Base-by-base conservation (phyloP, 1,284 basidiomycete genomes). In the Heterobasidion parviporum region DNA sequence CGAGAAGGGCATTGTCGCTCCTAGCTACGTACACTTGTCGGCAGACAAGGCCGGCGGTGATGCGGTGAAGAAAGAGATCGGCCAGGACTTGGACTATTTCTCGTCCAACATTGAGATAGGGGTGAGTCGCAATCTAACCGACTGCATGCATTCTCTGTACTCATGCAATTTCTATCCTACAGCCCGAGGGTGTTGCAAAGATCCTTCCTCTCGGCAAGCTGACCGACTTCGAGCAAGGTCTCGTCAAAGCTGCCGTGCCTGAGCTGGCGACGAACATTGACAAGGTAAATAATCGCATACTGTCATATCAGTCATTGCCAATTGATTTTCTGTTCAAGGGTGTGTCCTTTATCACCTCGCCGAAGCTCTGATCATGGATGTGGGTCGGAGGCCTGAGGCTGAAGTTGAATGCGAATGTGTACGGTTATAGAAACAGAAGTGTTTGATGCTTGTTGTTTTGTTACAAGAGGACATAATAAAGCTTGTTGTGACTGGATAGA, bases 81-180 rank as follows among this genome's bases (percentile, higher is more conserved):
- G 79, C 8, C 65, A 72, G 56, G 79, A 84, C n/a, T 68, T 94
- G 49, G 84, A 87, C 56, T 95, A 82, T 78, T 96, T 97, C 79
- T 89, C 91, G 33, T 81, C 85, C 45, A 85, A 81, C 55, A 80
- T 96, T 59, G 88, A 92, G 73, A 85, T 96, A 59, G 92, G 93
- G 61, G 89, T 91, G 70, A 56, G 87, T 70, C 12, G 57, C 26
- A 7, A 65, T 33, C 57, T 35, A 55, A 2, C 53, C 10, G 20
- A 44, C 34, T n/a, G 51, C 35, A 52, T 47, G 58, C 55, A 38
- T 54, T 46, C 26, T 47, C 54, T 53, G 26, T 0, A 41, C 3
- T n/a, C 20, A 53, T 54, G n/a, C 53, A 61, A 54, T 52, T 52
- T 36, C n/a, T 51, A 36, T 51, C 14, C 36, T 57, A 8, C 60